Evolutionary conservation across 2,329 filamentous ascomycete species (phyloP).

Genomic region (Annulohypoxylon truncatum): DNA sequence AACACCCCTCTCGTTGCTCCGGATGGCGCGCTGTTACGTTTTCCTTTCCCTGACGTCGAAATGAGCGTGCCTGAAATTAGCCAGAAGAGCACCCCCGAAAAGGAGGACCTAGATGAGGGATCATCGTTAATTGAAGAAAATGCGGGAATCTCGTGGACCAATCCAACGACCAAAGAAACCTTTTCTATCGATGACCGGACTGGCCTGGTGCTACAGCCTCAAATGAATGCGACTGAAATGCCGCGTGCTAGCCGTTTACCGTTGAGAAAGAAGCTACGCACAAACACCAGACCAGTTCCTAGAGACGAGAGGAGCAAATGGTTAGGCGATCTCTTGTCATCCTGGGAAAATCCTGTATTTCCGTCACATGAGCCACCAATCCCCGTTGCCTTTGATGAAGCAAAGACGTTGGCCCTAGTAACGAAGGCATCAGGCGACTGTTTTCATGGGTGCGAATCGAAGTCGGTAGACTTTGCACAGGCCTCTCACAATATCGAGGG

Average conservation of each 20-base stretch:
- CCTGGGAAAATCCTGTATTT: constrained; percentile 84
- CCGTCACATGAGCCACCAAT: constrained; percentile 59
- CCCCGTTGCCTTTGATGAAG: constrained; percentile 53
- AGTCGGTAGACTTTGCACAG: constrained; percentile 32
- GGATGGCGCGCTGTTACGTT: constrained; percentile 42
- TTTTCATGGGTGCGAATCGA: constrained; percentile 24
- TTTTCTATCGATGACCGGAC: constrained; percentile 67
- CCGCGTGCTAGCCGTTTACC: constrained; percentile 26
- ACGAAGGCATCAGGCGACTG: constrained; percentile 13
- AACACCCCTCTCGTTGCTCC: constrained; percentile 39
- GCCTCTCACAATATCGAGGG: constrained; percentile 50
- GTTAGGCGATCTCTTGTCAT: constrained; percentile 69
- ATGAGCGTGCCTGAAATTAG: neutral
- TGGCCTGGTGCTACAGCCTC: constrained; percentile 56
- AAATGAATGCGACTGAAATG: constrained; percentile 50
- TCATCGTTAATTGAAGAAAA: constrained; percentile 47
- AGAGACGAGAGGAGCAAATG: constrained; percentile 55
- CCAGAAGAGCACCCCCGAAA: constrained; percentile 7
- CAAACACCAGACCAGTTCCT: constrained; percentile 22
- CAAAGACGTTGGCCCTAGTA: constrained; percentile 37
- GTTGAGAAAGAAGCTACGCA: constrained; percentile 33
- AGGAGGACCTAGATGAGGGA: neutral
- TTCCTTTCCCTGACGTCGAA: constrained; percentile 42
- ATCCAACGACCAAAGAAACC: constrained; percentile 67
- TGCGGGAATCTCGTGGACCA: constrained; percentile 65